These are phyloP conservation scores for Verticillium zaregamsianum DNA, from an alignment of 2,329 filamentous ascomycete species.

Conservation along the genomic window DNA sequence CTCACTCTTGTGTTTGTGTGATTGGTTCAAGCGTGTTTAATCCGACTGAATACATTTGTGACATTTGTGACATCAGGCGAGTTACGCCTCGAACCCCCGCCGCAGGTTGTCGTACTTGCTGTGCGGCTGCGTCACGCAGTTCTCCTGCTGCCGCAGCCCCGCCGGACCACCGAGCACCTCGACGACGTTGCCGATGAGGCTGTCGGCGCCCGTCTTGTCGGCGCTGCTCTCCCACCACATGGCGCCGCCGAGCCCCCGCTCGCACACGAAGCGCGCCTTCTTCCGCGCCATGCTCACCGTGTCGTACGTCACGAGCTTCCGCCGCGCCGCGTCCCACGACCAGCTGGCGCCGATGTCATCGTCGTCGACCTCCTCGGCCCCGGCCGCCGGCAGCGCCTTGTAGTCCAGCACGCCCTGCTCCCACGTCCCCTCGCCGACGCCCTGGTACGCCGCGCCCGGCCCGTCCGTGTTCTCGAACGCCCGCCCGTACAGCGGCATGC, in stretches of 20 bases:
- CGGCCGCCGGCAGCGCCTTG: conserved; percentile 72
- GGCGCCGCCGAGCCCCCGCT: conserved; percentile 69
- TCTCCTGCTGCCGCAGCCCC: conserved; percentile 47
- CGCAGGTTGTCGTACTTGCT: conserved; percentile 69
- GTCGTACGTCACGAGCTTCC: conserved; percentile 76
- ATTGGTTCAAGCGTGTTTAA: no score
- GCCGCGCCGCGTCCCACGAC: conserved; percentile 62
- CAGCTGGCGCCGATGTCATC: conserved; percentile 64
- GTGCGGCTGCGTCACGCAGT: conserved; percentile 59
- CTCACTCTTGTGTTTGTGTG: background rate
- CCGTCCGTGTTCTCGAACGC: conserved; percentile 78
- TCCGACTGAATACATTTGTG: no score
- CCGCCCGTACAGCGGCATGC: conserved; percentile 90
- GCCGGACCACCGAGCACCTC: conserved; percentile 50
- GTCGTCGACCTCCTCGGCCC: conserved; percentile 63
- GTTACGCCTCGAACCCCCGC: conserved; percentile 43
- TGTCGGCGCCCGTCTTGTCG: conserved; percentile 62
- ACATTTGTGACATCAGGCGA: no score
- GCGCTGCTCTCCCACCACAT: conserved; percentile 97
- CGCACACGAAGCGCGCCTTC: conserved; percentile 70
- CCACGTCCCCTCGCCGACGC: conserved; percentile 76
- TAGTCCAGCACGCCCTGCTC: conserved; percentile 85
- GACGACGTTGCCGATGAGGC: conserved; percentile 65
- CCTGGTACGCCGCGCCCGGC: conserved; percentile 63
- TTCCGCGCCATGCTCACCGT: conserved; percentile 60